Base-by-base conservation (phyloP, 2,329 filamentous ascomycete species). In the Sporothrix schenckii region DNA sequence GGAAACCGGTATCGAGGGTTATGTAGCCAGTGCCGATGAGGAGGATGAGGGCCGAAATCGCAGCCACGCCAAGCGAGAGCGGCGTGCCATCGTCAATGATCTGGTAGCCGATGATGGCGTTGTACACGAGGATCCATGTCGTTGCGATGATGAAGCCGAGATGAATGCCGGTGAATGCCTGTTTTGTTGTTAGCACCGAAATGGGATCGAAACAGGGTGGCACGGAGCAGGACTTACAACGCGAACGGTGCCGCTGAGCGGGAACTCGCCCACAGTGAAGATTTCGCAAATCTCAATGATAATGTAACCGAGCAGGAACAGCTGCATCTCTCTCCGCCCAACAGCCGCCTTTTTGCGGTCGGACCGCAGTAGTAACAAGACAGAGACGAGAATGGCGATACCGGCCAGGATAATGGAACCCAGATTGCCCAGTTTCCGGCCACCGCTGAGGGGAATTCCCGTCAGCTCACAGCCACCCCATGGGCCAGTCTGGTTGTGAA, bases 1-100 rank as follows among this genome's bases (percentile, higher is more conserved):
- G 83, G 78, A 93, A 94, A 19, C 91, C 94, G 0, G 94, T 98
- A 79, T 99, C 95, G 73, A 99, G 89, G 14, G 93, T 92, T 77
- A 99, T 96, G 80, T 97, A 99, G 47, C 94, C 94, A 1, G 94
- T 97, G 70, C 95, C 95, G 73, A 98, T 84, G 76, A 98, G 92
- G 69, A 98, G 83, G 16, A 88, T 82, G 13, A 84, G 80, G 0
- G 91, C 90, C 16, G 94, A 97, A 54, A 82, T 82, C 66, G 90
- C 73, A 68, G 97, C 88, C 4, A 98, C 85, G 6, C 87, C 91
- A 16, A 98, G 77, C 0, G 94, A 98, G 30, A 96, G 80, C 0
- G 91, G 85, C 0, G 95, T 99, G 63, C 95, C 95, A 76, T 99
- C 95, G 75, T 99, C 95, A 58, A 98, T 84, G 27, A 98, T 82